Percentiles rank a stretch among this genome's conserved stretches.
These are phyloP conservation scores for Candida michaelii DNA, from an alignment of 805 yeast genomes.

Conservation along the genomic window DNA sequence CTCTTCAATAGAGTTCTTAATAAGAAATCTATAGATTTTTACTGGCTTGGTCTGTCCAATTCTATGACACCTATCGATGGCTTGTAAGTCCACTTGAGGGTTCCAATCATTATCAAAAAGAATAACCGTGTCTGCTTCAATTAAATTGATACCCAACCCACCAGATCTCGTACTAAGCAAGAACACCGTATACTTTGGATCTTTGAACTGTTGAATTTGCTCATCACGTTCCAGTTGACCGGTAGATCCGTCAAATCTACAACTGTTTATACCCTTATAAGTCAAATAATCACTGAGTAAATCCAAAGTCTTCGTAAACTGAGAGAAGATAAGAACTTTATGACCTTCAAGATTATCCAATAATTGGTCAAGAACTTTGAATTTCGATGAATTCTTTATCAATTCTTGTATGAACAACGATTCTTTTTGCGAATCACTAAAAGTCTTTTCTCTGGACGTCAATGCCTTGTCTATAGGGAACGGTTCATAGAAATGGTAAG, in stretches of 20 bases:
- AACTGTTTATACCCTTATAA: slow-evolving; percentile 41
- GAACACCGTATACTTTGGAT: slow-evolving; percentile 47
- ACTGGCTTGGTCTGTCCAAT: slow-evolving; percentile 90
- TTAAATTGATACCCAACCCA: slow-evolving; percentile 86
- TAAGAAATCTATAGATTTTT: slow-evolving; percentile 72
- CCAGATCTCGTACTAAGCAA: slow-evolving; percentile 91
- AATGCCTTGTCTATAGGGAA: slow-evolving; percentile 44
- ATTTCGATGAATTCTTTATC: slow-evolving; percentile 67
- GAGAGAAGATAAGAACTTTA: slow-evolving; percentile 80
- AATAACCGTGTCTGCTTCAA: slow-evolving; percentile 86
- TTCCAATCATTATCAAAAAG: slow-evolving; percentile 95
- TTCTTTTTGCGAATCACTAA: slow-evolving; percentile 21
- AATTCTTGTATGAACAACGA: slow-evolving; percentile 28
- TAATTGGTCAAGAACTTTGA: slow-evolving; percentile 67
- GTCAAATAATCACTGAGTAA: slow-evolving; percentile 73
- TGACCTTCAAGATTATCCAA: slow-evolving; percentile 52
- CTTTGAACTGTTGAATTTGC: slow-evolving; percentile 54
- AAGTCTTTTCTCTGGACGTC: slow-evolving; percentile 12
- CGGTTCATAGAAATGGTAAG: slow-evolving; percentile 81
- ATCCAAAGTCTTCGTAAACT: slow-evolving; percentile 82
- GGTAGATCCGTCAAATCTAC: slow-evolving; percentile 78
- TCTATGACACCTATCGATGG: slow-evolving; percentile 93
- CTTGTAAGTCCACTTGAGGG: slow-evolving; percentile 95
- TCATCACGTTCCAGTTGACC: slow-evolving; percentile 63
- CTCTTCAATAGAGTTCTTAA: slow-evolving; percentile 81